Evolutionary conservation across 805 yeast species (phyloP), one percentile per base, ranked within the genome.

Genomic region (Ogataea naganishii): DNA sequence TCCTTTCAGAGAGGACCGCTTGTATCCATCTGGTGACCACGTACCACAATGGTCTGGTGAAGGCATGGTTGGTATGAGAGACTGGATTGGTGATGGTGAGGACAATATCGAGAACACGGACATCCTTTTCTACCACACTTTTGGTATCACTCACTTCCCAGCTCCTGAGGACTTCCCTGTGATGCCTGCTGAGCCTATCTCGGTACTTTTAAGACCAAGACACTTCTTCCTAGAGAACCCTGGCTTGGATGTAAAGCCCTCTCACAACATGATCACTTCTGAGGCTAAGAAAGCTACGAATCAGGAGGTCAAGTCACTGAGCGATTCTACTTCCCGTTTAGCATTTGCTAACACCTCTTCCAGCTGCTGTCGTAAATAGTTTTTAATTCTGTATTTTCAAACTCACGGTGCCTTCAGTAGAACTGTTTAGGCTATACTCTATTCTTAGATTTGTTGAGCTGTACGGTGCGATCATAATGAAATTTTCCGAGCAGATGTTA

Each of bases 81-180:
- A 69, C 40, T 76, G 84, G 84, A 58, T 72, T 37, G 80, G 75
- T 32, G 75, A 76, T 43, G 80, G 80, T 35, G 29, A 55, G 6
- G 82, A 65, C 33, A 51, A 52, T 14, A 60, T 76, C 46, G 80
- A 72, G 41, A 66, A 76, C 60, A 75, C 83, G 23, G 92, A 82
- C 51, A 68, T 81, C 37, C 68, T 81, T 31, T 60, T 77, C 46
- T 82, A 75, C 75, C 88, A 81, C 57, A 81, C 89, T 18, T 81
- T 82, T 47, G 92, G 92, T 47, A 72, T 81, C 42, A 75, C 89
- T 20, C 94, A 81, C 53, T 77, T 80, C 72, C 94, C 94, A 36
- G 78, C 88, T 10, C 89, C 92, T 36, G 92, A 81, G 62, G 94
- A 81, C 56, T 81, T 80, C 78, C 92, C 92, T 34, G 71, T 81